Evolutionary conservation across 164 flowering plant species (phyloP).

Genomic region (Magnolia officinalis): DNA sequence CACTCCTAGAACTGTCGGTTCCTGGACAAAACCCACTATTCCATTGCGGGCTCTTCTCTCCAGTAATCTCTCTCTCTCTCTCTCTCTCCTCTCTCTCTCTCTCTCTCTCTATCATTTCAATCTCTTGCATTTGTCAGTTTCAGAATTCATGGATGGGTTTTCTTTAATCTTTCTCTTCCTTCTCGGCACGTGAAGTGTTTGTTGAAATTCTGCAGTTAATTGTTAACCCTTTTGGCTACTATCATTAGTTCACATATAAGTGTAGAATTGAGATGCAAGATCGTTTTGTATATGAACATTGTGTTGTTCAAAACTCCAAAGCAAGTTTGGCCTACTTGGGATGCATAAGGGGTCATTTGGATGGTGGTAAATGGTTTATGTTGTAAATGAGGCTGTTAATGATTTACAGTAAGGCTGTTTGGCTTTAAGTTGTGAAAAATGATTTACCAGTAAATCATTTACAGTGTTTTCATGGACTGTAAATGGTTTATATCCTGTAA

Average conservation of each 20-base stretch:
- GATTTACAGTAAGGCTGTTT: no score
- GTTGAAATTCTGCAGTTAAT: no score
- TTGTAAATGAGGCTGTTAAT: no score
- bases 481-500: no score
- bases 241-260: not conserved
- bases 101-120: no score
- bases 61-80: not conserved
- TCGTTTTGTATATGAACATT: not conserved
- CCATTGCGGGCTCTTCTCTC: not conserved
- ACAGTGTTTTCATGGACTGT: no score
- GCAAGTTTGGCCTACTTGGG: not conserved
- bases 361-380: no score
- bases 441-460: no score
- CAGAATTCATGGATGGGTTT: no score
- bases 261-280: not conserved
- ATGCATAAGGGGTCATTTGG: not conserved
- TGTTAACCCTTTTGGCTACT: no score
- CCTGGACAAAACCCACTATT: conserved; percentile 3
- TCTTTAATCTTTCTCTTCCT: not conserved
- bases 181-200: not conserved
- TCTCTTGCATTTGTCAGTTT: not conserved
- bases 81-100: not conserved
- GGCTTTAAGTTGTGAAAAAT: no score
- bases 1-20: conserved; percentile 4
- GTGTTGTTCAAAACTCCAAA: not conserved